These are phyloP conservation scores for Diatrype stigma DNA, from an alignment of 2,329 filamentous ascomycete species.

Conservation along the genomic window DNA sequence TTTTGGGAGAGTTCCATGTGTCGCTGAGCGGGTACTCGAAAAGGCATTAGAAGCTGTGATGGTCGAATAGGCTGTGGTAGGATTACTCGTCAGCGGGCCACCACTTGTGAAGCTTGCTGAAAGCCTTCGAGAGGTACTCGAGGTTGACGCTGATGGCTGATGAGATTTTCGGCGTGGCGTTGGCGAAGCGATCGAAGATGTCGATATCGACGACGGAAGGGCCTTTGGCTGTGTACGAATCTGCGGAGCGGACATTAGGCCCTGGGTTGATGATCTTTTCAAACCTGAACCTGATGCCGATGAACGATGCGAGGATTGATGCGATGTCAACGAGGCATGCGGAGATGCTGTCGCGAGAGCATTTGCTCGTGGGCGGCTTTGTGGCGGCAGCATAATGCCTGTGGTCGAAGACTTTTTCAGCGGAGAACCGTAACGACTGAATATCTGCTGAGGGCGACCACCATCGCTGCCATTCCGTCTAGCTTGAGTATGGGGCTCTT, in stretches of 20 bases:
- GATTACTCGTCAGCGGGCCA: slow-evolving; percentile 14
- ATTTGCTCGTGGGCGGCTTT: not conserved
- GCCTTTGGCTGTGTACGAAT: too few relatives aligned
- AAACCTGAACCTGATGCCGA: too few relatives aligned
- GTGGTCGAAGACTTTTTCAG: not conserved
- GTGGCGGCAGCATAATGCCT: not conserved
- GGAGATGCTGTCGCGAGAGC: not conserved
- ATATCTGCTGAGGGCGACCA: not conserved
- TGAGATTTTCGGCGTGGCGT: slow-evolving; percentile 7
- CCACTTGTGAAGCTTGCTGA: slow-evolving; percentile 19
- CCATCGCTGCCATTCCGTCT: not conserved
- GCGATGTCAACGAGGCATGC: too few relatives aligned
- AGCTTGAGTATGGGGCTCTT: not conserved
- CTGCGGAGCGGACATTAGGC: too few relatives aligned
- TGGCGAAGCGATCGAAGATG: slow-evolving; percentile 4
- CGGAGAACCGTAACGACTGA: not conserved
- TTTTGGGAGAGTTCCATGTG: slow-evolving; percentile 4
- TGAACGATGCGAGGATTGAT: too few relatives aligned
- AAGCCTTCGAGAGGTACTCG: slow-evolving; percentile 18
- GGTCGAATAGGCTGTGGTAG: slow-evolving; percentile 17
- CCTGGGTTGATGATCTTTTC: too few relatives aligned
- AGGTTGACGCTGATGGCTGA: slow-evolving; percentile 6
- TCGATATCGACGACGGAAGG: too few relatives aligned
- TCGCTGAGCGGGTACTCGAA: not conserved
- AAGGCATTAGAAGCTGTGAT: slow-evolving; percentile 14